Conservation (phyloP, 1,139 yeast species). For the Pichiaceae sp. region DNA sequence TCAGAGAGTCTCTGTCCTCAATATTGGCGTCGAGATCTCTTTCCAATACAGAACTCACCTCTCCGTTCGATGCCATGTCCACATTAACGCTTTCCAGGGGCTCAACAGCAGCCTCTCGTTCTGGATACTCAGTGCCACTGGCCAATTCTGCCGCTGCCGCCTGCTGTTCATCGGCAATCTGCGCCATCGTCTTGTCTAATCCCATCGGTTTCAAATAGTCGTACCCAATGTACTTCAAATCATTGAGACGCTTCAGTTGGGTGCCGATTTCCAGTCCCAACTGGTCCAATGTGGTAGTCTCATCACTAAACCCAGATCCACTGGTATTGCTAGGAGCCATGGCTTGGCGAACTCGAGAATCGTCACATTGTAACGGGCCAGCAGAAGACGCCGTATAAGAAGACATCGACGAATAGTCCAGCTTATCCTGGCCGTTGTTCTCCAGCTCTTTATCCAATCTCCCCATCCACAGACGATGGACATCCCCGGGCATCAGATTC, state of each 20-base stretch:
- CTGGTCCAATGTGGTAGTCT: slow-evolving; percentile 16
- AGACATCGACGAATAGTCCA: slow-evolving; percentile 13
- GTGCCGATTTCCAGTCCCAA: slow-evolving; percentile 16
- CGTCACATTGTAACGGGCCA: slow-evolving; percentile 10
- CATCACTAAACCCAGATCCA: slow-evolving; percentile 2
- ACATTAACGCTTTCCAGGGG: background rate
- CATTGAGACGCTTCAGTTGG: slow-evolving; percentile 29
- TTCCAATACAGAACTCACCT: background rate
- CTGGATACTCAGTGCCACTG: slow-evolving; percentile 22
- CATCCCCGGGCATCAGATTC: slow-evolving; percentile 33
- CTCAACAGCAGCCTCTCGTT: background rate
- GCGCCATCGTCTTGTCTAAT: slow-evolving; percentile 41
- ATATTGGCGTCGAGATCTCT: slow-evolving; percentile 17
- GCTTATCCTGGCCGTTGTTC: background rate
- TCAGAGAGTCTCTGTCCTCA: slow-evolving; percentile 10
- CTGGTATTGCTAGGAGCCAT: background rate
- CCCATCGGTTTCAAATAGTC: slow-evolving; percentile 47
- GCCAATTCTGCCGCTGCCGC: slow-evolving; percentile 9
- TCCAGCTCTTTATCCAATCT: slow-evolving; percentile 4
- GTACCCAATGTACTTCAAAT: slow-evolving; percentile 41
- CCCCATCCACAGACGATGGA: slow-evolving; percentile 34
- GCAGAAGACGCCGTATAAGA: slow-evolving; percentile 14
- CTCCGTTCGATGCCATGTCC: background rate
- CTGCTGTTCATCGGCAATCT: slow-evolving; percentile 21
- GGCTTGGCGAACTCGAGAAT: background rate